Conservation (phyloP, 1,284 basidiomycete species). For the Kwoniella shivajii region DNA sequence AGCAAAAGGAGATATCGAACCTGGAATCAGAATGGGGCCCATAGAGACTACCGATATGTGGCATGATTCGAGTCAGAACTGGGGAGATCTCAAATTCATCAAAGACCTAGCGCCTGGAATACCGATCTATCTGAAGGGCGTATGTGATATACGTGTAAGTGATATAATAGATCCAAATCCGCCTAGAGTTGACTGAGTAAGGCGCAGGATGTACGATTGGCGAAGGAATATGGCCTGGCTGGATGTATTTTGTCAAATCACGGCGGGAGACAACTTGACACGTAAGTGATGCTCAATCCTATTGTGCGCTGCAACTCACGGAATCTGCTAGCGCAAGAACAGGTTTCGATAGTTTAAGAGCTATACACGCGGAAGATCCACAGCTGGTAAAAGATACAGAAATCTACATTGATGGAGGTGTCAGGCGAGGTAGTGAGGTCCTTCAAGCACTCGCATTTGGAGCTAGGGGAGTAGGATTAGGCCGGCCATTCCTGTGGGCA, state of each 20-base stretch:
- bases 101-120: slow-evolving; percentile 48
- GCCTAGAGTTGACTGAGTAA: slow-evolving; percentile 12
- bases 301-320: neutral
- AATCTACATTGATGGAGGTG: slow-evolving; percentile 58
- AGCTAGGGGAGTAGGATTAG: slow-evolving; percentile 56
- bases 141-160: slow-evolving; percentile 47
- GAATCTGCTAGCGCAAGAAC: slow-evolving; percentile 46
- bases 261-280: slow-evolving; percentile 49
- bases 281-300: slow-evolving; percentile 15
- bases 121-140: slow-evolving; percentile 57
- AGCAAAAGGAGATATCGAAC: slow-evolving; percentile 21
- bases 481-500: slow-evolving; percentile 53
- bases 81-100: slow-evolving; percentile 54
- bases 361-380: slow-evolving; percentile 53
- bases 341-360: slow-evolving; percentile 47
- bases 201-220: slow-evolving; percentile 55
- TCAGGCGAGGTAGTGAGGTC: slow-evolving; percentile 55
- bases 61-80: slow-evolving; percentile 41
- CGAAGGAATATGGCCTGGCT: slow-evolving; percentile 54
- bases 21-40: slow-evolving; percentile 27
- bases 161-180: neutral
- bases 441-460: slow-evolving; percentile 57
- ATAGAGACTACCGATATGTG: slow-evolving; percentile 15
- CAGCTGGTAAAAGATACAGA: slow-evolving; percentile 51
- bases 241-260: slow-evolving; percentile 55